Evolutionary conservation across 2,329 filamentous ascomycete genomes (phyloP).

Genomic region (Trichoderma koningii): DNA sequence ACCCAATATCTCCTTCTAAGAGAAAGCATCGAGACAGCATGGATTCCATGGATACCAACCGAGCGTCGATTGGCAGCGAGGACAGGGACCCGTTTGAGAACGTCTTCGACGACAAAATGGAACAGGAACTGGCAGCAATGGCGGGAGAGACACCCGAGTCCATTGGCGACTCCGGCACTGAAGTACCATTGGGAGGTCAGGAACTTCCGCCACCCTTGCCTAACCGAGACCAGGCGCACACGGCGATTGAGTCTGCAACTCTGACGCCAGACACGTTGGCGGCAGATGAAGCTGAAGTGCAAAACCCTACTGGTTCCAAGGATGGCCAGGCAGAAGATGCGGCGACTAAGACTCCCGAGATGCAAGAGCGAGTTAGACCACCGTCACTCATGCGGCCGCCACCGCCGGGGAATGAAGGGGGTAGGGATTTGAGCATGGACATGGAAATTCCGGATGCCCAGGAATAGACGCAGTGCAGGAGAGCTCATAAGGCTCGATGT

Average conservation of each 20-base stretch:
- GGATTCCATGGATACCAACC: conserved; percentile 51
- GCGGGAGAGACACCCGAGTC: conserved; percentile 28
- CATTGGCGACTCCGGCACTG: conserved; percentile 28
- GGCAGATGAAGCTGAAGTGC: conserved; percentile 31
- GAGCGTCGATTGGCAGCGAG: conserved; percentile 49
- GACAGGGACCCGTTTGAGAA: conserved; percentile 38
- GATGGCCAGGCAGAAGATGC: neutral
- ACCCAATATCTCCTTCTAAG: conserved; percentile 50
- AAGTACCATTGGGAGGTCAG: conserved; percentile 28
- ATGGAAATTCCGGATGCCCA: conserved; percentile 41
- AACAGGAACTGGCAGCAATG: conserved; percentile 35
- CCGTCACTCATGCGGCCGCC: conserved; percentile 34
- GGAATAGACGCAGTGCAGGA: neutral
- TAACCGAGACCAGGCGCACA: conserved; percentile 28
- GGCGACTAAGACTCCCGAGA: conserved; percentile 42
- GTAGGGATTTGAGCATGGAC: conserved; percentile 39
- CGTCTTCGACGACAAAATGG: conserved; percentile 37
- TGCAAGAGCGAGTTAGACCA: conserved; percentile 46
- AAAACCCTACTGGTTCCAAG: conserved; percentile 8
- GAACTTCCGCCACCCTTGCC: conserved; percentile 27
- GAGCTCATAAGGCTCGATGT: neutral
- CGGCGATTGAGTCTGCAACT: conserved; percentile 34
- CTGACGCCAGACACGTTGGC: conserved; percentile 35
- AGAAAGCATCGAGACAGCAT: conserved; percentile 50
- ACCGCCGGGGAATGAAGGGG: conserved; percentile 30